Evolutionary conservation across 2,329 filamentous ascomycete species (phyloP).

Genomic region (Aspergillus fumigatiaffinis): DNA sequence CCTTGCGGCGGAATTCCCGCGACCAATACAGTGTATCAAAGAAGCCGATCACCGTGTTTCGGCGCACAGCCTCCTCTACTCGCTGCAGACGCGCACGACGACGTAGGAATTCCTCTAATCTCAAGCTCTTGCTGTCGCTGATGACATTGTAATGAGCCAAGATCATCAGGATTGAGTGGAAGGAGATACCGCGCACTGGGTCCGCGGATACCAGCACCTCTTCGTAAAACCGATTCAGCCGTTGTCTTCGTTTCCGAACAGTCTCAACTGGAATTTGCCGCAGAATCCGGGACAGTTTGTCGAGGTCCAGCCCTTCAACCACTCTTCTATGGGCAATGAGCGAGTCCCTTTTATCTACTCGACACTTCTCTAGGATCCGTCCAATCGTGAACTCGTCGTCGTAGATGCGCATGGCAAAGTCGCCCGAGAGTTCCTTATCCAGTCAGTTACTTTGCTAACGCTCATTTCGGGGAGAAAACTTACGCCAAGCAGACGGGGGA

Average conservation of each 20-base stretch:
- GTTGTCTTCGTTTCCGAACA: conserved; percentile 69
- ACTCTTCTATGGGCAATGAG: conserved; percentile 35
- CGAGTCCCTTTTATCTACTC: conserved; percentile 52
- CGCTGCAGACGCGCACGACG: conserved; percentile 85
- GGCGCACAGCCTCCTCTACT: conserved; percentile 89
- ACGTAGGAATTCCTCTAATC: conserved; percentile 89
- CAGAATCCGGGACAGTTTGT: conserved; percentile 70
- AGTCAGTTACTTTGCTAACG: conserved; percentile 2
- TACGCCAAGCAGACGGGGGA: conserved; percentile 79
- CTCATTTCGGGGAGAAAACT: conserved; percentile 23
- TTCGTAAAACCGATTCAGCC: conserved; percentile 94
- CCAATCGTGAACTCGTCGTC: conserved; percentile 82
- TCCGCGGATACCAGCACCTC: conserved; percentile 94
- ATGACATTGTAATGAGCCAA: conserved; percentile 98
- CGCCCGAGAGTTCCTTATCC: conserved; percentile 72
- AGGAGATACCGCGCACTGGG: conserved; percentile 82
- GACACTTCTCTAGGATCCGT: conserved; percentile 82
- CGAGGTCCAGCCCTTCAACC: conserved; percentile 63
- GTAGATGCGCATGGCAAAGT: conserved; percentile 97
- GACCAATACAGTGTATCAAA: conserved; percentile 91
- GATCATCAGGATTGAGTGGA: conserved; percentile 89
- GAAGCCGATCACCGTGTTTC: conserved; percentile 87
- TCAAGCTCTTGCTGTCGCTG: conserved; percentile 91
- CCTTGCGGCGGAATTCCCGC: conserved; percentile 71
- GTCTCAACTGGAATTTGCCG: conserved; percentile 67